phyloP scores from a whole-genome alignment of 768 basidiomycete genomes.

The Xanthoconium stramineum region DNA sequence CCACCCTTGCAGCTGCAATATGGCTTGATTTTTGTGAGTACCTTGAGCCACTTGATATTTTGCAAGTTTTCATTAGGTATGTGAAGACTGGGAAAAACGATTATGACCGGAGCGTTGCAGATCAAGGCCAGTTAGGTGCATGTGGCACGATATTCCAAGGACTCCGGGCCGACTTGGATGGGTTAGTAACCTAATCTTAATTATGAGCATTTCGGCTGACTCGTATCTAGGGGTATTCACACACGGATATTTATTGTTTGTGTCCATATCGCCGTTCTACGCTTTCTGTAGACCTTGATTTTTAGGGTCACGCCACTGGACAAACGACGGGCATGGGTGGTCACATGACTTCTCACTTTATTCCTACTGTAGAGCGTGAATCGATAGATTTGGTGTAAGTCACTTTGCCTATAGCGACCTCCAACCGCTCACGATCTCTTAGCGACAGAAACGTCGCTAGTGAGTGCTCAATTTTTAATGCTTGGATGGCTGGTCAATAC shows the following conservation, averaged over 20 bases:
- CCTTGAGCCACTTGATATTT: not conserved
- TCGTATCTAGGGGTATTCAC: not conserved
- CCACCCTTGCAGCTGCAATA: constrained; percentile 1
- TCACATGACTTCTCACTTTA: not conserved
- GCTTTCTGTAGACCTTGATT: not conserved
- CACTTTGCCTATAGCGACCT: not conserved
- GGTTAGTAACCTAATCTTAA: not conserved
- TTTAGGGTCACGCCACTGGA: constrained; percentile 20
- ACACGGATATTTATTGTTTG: not conserved
- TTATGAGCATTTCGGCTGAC: not conserved
- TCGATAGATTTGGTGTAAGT: not conserved
- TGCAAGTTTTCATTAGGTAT: not conserved
- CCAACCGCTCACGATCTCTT: not conserved
- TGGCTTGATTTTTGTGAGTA: constrained; percentile 2
- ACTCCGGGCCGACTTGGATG: constrained; percentile 5
- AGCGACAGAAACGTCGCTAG: not conserved
- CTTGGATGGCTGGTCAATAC: too few species aligned
- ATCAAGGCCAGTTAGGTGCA: not conserved
- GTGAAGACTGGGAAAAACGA: constrained; percentile 5
- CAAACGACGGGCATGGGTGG: not conserved
- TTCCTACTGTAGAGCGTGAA: not conserved
- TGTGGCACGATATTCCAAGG: constrained; percentile 6
- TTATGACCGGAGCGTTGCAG: not conserved
- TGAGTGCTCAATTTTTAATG: not conserved
- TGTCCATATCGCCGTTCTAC: not conserved